Base-by-base conservation (phyloP, 2,329 filamentous ascomycete species). In the Penicillium polonicum region DNA sequence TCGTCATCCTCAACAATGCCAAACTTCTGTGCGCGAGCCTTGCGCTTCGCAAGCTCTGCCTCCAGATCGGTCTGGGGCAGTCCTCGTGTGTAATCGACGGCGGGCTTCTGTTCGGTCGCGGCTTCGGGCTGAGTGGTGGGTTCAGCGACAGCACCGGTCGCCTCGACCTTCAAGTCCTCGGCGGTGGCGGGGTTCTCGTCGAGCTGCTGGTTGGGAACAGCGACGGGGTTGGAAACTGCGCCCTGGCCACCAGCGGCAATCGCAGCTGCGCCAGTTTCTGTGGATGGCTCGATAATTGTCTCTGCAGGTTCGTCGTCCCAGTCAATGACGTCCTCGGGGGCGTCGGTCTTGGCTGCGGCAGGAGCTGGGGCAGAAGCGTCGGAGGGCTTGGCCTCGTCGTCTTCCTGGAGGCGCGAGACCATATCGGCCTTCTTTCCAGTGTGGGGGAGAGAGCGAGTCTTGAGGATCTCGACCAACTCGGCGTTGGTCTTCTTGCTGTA, bases 401-500 rank as follows among this genome's bases (percentile, higher is more conserved):
- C 73, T 62, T 80, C 72, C 56, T 77, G 73, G 43, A 81, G 70
- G 55, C 79, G 77, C 46, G 78, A 75, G 43, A 81, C 72, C 55
- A 81, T 70, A 5, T 81, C 79, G 21, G 78, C 79, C 65, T 81
- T 81, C 63, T 81, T 81, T 57, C 79, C 79, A 2, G 75, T 77
- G 65, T 79, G 75, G 7, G 78, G 72, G 39, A 81, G 72, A n/a
- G 70, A 74, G 41, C 79, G 78, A 23, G 74, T 70, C 65, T 80
- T 81, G 58, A 81, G 76, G 38, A 81, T 78, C 61, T 81, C 79
- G 58, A 78, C 70, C 42, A 81, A 69, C 60, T 81, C 78, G 19
- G 76, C 78, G 53, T 80, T 79, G 51, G 79, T 81, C 68, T 80
- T 80, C 63, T 80, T 80, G 60, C 72, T 70, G 72, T 81, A 81